Conservation (phyloP, 345 rosid species). For the Viola odorata region DNA sequence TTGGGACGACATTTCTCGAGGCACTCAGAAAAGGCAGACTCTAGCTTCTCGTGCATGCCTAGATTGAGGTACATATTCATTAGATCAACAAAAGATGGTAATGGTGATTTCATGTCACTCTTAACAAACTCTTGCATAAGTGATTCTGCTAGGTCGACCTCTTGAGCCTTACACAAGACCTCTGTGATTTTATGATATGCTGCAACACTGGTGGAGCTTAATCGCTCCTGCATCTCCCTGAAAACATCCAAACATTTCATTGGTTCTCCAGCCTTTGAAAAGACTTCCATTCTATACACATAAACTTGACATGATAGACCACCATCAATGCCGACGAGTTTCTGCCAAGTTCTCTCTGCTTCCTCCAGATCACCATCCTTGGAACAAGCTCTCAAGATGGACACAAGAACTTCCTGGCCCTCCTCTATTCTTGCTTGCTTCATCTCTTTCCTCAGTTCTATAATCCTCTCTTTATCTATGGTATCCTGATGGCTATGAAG, state of each 20-base stretch:
- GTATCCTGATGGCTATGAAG: conserved; percentile 76
- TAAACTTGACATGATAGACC: conserved; percentile 57
- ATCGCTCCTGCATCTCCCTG: conserved; percentile 53
- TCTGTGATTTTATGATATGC: conserved; percentile 79
- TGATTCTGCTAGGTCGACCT: conserved; percentile 52
- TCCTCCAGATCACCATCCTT: conserved; percentile 60
- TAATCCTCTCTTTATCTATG: conserved; percentile 51
- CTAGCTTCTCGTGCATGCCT: conserved; percentile 53
- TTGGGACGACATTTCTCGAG: conserved; percentile 57
- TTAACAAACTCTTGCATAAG: conserved; percentile 55
- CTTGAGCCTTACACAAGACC: conserved; percentile 44
- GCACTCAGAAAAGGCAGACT: conserved; percentile 48
- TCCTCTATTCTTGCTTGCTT: conserved; percentile 50
- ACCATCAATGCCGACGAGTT: conserved; percentile 32
- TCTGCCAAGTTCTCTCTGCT: conserved; percentile 62
- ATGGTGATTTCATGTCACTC: conserved; percentile 60
- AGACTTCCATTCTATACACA: conserved; percentile 76
- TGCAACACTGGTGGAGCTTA: conserved; percentile 46
- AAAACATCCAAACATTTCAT: conserved; percentile 54
- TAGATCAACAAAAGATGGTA: conserved; percentile 53
- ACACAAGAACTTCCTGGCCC: conserved; percentile 54
- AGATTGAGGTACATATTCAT: conserved; percentile 48
- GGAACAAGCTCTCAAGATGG: conserved; percentile 66
- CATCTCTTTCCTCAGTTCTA: conserved; percentile 58
- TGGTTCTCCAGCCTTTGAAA: conserved; percentile 46